Percentiles rank a stretch among this genome's conserved stretches.
Conservation (phyloP, 139 green algal genomes). For the Closterium sp. region DNA sequence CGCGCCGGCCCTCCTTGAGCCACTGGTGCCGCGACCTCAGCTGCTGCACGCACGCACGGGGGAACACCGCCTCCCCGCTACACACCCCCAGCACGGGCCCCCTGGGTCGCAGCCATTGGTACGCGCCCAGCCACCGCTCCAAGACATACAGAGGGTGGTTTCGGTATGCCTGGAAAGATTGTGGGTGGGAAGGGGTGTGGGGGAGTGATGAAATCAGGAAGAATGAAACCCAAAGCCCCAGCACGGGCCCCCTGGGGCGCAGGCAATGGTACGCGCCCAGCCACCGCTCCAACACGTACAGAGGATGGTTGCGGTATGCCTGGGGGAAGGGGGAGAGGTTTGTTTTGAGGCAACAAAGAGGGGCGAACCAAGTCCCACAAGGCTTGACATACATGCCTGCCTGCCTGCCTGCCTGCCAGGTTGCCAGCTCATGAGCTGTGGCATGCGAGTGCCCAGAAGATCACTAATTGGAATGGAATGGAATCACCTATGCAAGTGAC, state of each 20-base stretch:
- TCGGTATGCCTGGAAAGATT: too few relatives aligned
- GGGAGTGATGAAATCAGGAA: too few relatives aligned
- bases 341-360: too few relatives aligned
- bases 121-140: slow-evolving; percentile 52
- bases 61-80: slow-evolving; percentile 43
- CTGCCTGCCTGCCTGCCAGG: too few relatives aligned
- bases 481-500: too few relatives aligned
- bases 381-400: too few relatives aligned
- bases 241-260: slow-evolving; percentile 32
- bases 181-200: not conserved
- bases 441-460: too few relatives aligned
- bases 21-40: slow-evolving; percentile 52
- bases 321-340: not conserved
- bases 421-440: too few relatives aligned
- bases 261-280: slow-evolving; percentile 50
- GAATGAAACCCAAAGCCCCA: too few relatives aligned
- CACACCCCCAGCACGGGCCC: slow-evolving; percentile 47
- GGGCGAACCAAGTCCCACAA: too few relatives aligned
- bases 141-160: slow-evolving; percentile 48
- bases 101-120: slow-evolving; percentile 43
- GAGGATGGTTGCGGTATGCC: slow-evolving; percentile 44
- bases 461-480: too few relatives aligned
- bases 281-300: slow-evolving; percentile 55
- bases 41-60: slow-evolving; percentile 44
- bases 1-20: slow-evolving; percentile 33